phyloP scores from a whole-genome alignment of 73 alveolate species.

The Symbiodinium natans region DNA sequence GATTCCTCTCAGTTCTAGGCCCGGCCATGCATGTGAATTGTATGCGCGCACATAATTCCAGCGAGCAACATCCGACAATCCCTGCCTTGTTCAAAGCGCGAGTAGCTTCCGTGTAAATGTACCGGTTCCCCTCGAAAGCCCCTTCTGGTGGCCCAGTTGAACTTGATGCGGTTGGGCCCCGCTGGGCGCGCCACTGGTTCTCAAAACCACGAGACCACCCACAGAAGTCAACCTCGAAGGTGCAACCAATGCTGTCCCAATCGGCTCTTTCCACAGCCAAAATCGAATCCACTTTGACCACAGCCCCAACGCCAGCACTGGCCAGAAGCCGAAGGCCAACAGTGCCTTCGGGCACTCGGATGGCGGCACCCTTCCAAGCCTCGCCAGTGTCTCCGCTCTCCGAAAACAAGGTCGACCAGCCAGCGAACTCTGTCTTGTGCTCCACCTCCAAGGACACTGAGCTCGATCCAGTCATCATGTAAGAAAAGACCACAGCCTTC shows the following conservation, averaged over 20 bases:
- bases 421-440: neutral
- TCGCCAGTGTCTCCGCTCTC: neutral
- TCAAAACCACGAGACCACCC: neutral
- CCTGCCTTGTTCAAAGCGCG: neutral
- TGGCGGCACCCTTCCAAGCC: neutral
- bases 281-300: slow-evolving; percentile 2
- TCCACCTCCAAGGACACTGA: slow-evolving; percentile 15
- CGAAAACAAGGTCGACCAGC: neutral
- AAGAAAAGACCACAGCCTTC: neutral
- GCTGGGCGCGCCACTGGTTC: neutral
- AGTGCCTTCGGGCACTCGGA: slow-evolving; percentile 12
- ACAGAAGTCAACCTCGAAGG: slow-evolving; percentile 7
- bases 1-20: no score
- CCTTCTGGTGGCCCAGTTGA: neutral
- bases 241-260: neutral
- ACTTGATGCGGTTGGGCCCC: neutral
- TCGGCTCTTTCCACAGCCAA: neutral
- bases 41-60: no score
- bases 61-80: neutral
- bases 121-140: neutral
- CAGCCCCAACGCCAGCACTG: slow-evolving; percentile 6
- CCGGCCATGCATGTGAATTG: no score
- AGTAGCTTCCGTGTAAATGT: neutral
- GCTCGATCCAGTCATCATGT: neutral
- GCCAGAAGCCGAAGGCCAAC: neutral